Evolutionary conservation across 192 early-diverging fungal species (phyloP).

Genomic region (Linnemannia hyalina): DNA sequence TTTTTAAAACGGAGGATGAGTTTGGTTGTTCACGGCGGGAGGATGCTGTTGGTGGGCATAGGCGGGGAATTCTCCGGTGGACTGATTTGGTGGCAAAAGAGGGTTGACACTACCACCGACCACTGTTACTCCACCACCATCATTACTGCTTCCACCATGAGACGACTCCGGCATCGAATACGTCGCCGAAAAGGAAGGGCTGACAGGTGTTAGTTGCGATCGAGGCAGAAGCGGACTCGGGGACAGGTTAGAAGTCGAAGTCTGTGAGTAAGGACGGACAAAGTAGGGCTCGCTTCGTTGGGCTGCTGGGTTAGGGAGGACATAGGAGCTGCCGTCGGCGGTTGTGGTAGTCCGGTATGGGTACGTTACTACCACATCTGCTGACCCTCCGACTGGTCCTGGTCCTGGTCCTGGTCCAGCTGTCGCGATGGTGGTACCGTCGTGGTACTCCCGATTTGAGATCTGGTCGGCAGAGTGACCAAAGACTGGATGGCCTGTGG

Average conservation of each 20-base stretch:
- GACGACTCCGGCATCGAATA: constrained; percentile 24
- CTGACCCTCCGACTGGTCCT: too few relatives aligned
- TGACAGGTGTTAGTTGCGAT: not conserved
- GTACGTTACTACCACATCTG: too few relatives aligned
- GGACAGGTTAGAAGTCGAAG: not conserved
- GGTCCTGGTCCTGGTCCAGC: too few relatives aligned
- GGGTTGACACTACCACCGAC: not conserved
- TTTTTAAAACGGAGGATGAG: not conserved
- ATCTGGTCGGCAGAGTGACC: not conserved
- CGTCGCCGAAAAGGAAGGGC: constrained; percentile 26
- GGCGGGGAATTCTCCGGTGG: not conserved
- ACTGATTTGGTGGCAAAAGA: not conserved
- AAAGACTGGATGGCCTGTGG: constrained; percentile 16
- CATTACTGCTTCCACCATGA: constrained; percentile 3
- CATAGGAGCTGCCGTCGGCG: not conserved
- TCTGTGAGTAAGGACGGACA: not conserved
- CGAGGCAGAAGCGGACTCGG: not conserved
- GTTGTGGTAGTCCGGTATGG: too few relatives aligned
- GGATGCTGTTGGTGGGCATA: not conserved
- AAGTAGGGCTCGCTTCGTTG: not conserved
- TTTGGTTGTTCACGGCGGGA: not conserved
- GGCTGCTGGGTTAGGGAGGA: not conserved
- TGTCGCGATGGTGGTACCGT: not conserved
- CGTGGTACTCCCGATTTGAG: not conserved
- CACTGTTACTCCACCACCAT: not conserved